Evolutionary conservation across 805 yeast species (phyloP).

Genomic region (Wickerhamomyces alni): DNA sequence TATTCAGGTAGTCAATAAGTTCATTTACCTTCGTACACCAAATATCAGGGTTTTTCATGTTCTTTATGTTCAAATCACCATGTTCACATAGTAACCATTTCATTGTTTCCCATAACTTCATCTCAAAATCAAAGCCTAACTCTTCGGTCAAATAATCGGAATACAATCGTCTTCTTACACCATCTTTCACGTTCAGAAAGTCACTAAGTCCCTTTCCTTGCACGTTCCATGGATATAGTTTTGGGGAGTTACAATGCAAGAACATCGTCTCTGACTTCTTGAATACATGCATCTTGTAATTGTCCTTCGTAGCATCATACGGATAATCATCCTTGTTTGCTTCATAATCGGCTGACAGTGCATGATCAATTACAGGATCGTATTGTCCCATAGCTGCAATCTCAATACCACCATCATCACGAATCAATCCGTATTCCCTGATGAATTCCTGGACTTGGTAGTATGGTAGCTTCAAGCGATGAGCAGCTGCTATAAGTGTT

Average conservation of each 20-base stretch:
- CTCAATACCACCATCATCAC: constrained; percentile 28
- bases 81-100: constrained; percentile 25
- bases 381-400: constrained; percentile 56
- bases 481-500: constrained; percentile 67
- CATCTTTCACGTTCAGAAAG: constrained; percentile 12
- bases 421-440: constrained; percentile 43
- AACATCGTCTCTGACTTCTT: constrained; percentile 20
- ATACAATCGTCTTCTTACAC: constrained; percentile 19
- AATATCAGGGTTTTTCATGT: constrained; percentile 30
- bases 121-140: constrained; percentile 24
- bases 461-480: constrained; percentile 38
- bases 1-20: constrained; percentile 31
- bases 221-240: constrained; percentile 25
- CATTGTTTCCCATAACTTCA: constrained; percentile 22
- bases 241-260: constrained; percentile 24
- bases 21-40: constrained; percentile 33
- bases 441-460: constrained; percentile 51
- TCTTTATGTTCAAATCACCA: constrained; percentile 31
- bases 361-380: constrained; percentile 40
- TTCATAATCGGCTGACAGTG: constrained; percentile 12
- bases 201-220: constrained; percentile 21
- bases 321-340: constrained; percentile 9
- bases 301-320: constrained; percentile 14
- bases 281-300: constrained; percentile 18
- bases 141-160: constrained; percentile 15